A percentile compares a stretch with the other conserved stretches of the same genome.
These are phyloP conservation scores for Cyclocybe cylindracea DNA, from an alignment of 768 basidiomycete genomes.

Conservation along the genomic window DNA sequence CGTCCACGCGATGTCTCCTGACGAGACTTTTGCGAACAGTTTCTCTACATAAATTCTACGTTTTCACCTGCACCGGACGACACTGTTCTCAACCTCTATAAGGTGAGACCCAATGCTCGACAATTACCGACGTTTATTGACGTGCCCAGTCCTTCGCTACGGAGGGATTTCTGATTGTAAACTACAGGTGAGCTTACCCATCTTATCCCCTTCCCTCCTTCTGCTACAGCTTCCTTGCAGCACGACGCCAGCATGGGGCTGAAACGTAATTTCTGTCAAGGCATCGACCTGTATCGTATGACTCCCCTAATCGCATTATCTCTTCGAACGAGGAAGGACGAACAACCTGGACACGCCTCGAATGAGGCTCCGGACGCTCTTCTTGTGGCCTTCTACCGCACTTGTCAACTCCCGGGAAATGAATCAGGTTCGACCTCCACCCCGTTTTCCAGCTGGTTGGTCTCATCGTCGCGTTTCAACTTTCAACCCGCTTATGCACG, in stretches of 20 bases:
- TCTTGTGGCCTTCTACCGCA: too few relatives aligned
- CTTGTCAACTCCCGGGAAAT: too few relatives aligned
- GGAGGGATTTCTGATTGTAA: conserved; percentile 88
- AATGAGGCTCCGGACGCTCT: neutral
- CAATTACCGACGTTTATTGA: neutral
- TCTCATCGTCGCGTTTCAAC: too few relatives aligned
- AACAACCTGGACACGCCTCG: neutral
- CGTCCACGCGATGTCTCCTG: conserved; percentile 14
- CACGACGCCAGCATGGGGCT: conserved; percentile 49
- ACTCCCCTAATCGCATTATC: conserved; percentile 5
- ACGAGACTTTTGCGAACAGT: conserved; percentile 44
- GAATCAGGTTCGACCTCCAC: too few relatives aligned
- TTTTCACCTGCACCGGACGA: conserved; percentile 86
- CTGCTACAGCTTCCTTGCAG: conserved; percentile 19
- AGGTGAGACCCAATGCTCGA: conserved; percentile 38
- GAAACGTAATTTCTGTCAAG: conserved; percentile 8
- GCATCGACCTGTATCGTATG: neutral
- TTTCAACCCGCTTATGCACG: too few relatives aligned
- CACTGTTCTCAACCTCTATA: conserved; percentile 75
- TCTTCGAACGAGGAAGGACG: neutral
- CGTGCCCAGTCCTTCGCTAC: conserved; percentile 74
- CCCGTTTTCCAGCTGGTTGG: too few relatives aligned
- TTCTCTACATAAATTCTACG: conserved; percentile 66
- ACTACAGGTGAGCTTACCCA: conserved; percentile 66
- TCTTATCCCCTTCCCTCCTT: neutral